Conservation (phyloP, 2,329 filamentous ascomycete genomes). For the Cordyceps tenuipes region DNA sequence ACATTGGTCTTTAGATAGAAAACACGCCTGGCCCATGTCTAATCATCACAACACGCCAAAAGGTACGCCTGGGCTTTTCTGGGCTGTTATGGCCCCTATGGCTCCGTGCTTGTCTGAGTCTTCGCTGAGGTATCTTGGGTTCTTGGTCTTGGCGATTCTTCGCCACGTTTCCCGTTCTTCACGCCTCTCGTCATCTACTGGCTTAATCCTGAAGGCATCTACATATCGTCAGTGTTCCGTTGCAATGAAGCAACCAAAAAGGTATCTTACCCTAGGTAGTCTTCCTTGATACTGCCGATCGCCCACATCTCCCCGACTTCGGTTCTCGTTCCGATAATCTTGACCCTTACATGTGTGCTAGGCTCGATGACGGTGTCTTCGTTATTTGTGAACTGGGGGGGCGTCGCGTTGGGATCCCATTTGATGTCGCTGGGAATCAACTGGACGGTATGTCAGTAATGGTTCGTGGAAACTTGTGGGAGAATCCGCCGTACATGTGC, state of each 20-base stretch:
- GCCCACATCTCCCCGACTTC: conserved; percentile 95
- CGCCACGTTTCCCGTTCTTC: background rate
- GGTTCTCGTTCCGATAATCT: conserved; percentile 86
- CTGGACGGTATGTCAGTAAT: conserved; percentile 34
- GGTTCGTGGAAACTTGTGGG: background rate
- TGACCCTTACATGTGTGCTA: conserved; percentile 85
- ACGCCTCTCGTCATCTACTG: background rate
- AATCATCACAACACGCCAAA: background rate
- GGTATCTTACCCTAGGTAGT: conserved; percentile 53
- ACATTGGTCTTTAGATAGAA: background rate
- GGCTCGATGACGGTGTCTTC: conserved; percentile 90
- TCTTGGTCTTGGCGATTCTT: background rate
- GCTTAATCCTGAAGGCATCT: conserved; percentile 17
- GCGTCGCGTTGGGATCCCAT: conserved; percentile 91
- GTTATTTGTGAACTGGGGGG: conserved; percentile 94
- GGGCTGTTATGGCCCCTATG: background rate
- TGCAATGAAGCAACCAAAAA: background rate
- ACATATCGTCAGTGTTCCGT: conserved; percentile 10
- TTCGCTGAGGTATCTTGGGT: background rate
- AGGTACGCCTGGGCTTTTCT: background rate
- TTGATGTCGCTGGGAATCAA: conserved; percentile 88
- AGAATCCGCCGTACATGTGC: conserved; percentile 55
- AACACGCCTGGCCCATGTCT: background rate
- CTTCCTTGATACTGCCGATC: conserved; percentile 92
- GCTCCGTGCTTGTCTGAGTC: background rate